Evolutionary conservation across 805 yeast species (phyloP).

Genomic region (Candida germanica): DNA sequence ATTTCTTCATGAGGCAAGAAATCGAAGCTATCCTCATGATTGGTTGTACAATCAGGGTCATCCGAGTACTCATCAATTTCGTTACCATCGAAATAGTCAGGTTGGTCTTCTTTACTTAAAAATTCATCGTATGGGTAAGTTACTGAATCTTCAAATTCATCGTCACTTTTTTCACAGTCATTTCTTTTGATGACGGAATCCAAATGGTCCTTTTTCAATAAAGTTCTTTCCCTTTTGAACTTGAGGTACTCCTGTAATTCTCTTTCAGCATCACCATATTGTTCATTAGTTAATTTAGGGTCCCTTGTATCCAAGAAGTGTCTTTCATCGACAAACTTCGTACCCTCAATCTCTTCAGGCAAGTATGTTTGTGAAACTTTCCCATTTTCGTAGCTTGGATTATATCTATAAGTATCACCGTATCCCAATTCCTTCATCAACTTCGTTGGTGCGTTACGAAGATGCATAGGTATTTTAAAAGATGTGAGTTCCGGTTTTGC

Average conservation of each 20-base stretch:
- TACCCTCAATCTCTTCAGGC: conserved; percentile 53
- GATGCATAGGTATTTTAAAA: conserved; percentile 72
- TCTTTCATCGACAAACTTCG: conserved; percentile 49
- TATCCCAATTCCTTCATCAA: conserved; percentile 89
- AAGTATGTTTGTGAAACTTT: conserved; percentile 69
- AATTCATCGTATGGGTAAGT: conserved; percentile 28
- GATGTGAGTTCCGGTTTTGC: conserved; percentile 58
- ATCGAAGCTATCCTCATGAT: conserved; percentile 35
- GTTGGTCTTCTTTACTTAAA: conserved; percentile 35
- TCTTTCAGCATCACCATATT: conserved; percentile 11
- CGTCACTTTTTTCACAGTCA: not conserved
- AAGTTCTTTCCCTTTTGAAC: conserved; percentile 15
- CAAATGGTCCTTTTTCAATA: conserved; percentile 8
- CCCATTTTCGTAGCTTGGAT: conserved; percentile 77
- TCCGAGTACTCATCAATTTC: conserved; percentile 28
- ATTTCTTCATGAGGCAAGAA: conserved; percentile 5
- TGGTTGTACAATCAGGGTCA: conserved; percentile 30
- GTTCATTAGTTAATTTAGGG: conserved; percentile 14
- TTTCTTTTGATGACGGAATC: conserved; percentile 4
- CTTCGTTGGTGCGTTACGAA: conserved; percentile 91
- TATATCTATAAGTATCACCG: conserved; percentile 81
- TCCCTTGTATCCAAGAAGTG: conserved; percentile 49
- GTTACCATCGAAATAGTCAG: conserved; percentile 36
- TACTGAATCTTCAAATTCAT: conserved; percentile 4
- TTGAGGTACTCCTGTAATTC: conserved; percentile 19